Percentiles rank a stretch among this genome's conserved stretches.
Conservation (phyloP, 768 basidiomycete genomes). For the Tulasnella sp. region DNA sequence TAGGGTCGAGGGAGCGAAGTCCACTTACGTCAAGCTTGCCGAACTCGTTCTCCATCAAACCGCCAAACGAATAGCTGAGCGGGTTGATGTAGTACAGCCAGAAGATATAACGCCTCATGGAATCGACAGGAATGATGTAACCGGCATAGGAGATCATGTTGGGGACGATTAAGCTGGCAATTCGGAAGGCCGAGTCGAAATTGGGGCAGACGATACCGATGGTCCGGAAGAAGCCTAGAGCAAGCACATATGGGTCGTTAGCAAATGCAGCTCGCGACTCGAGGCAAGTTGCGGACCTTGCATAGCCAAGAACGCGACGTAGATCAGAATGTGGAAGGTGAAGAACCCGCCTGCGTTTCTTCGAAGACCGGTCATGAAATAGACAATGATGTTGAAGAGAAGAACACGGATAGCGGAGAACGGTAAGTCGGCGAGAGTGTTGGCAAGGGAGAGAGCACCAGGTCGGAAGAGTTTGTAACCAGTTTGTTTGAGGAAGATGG, state of each 20-base stretch:
- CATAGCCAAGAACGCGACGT: conserved; percentile 39
- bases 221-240: conserved; percentile 39
- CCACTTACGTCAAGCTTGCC: conserved; percentile 53
- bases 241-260: not conserved
- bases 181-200: conserved; percentile 52
- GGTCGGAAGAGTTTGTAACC: conserved; percentile 44
- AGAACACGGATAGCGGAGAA: conserved; percentile 35
- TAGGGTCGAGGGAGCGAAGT: conserved; percentile 22
- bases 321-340: conserved; percentile 37
- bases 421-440: conserved; percentile 41
- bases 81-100: conserved; percentile 88
- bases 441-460: conserved; percentile 39
- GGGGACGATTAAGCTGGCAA: conserved; percentile 38
- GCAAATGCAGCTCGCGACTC: not conserved
- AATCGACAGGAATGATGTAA: conserved; percentile 60
- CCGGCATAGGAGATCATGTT: conserved; percentile 71
- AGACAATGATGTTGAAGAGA: conserved; percentile 40
- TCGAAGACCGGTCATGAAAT: conserved; percentile 42
- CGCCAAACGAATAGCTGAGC: conserved; percentile 70
- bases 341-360: conserved; percentile 35
- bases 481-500: conserved; percentile 48
- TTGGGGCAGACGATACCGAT: conserved; percentile 46
- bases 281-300: conserved; percentile 28
- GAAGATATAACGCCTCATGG: conserved; percentile 79
- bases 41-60: conserved; percentile 83